These are phyloP conservation scores for Articulospora tetracladia DNA, from an alignment of 495 filamentous ascomycete species.

Conservation along the genomic window DNA sequence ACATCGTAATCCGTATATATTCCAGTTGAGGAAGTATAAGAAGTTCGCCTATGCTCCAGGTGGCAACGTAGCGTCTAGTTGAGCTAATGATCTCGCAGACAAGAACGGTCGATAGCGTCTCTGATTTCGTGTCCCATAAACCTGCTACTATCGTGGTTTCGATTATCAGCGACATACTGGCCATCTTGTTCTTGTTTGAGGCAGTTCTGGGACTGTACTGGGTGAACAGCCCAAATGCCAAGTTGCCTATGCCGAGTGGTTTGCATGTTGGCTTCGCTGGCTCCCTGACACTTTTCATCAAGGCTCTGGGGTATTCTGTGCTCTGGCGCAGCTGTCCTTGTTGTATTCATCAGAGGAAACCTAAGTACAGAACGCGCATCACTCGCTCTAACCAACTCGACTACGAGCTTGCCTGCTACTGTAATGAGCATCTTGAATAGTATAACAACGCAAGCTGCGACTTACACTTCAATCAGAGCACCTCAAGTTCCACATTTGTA, in stretches of 20 bases:
- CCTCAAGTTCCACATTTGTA: too few relatives aligned
- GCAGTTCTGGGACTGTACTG: conserved; percentile 7
- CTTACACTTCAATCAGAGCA: too few relatives aligned
- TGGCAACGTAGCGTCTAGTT: too few relatives aligned
- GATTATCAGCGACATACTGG: conserved; percentile 4
- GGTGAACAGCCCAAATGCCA: background rate
- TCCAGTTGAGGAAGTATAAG: too few relatives aligned
- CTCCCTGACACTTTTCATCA: conserved; percentile 16
- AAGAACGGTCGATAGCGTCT: background rate
- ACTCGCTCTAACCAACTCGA: background rate
- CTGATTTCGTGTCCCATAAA: background rate
- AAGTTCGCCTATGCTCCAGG: too few relatives aligned
- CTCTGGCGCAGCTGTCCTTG: conserved; percentile 26
- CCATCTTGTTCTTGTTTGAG: conserved; percentile 5
- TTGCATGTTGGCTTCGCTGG: conserved; percentile 15
- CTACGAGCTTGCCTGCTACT: too few relatives aligned
- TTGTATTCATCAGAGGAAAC: conserved; percentile 23
- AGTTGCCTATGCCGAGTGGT: background rate
- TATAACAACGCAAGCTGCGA: background rate
- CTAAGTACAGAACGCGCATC: background rate
- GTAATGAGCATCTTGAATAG: background rate
- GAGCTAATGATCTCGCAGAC: background rate
- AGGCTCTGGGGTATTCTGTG: conserved; percentile 23
- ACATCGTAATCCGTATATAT: too few relatives aligned
- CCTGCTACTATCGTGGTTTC: background rate